A percentile compares a stretch with the other conserved stretches of the same genome.
Evolutionary conservation across 345 rosid species (phyloP).

Genomic region (Mercurialis annua): DNA sequence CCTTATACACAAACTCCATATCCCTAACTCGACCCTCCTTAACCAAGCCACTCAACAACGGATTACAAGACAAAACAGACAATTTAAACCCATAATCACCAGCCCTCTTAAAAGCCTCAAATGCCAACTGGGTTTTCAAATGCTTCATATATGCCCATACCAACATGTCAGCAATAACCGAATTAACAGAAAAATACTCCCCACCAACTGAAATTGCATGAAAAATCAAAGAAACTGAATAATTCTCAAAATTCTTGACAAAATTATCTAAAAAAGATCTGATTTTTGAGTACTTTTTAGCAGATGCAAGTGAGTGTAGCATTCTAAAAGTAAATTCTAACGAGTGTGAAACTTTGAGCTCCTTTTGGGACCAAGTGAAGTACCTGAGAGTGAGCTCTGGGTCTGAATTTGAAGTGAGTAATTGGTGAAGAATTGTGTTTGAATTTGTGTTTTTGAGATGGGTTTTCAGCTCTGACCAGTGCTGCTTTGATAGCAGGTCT

Average conservation of each 20-base stretch:
- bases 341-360: slow-evolving; percentile 36
- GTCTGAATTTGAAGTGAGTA: slow-evolving; percentile 49
- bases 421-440: slow-evolving; percentile 34
- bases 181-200: slow-evolving; percentile 48
- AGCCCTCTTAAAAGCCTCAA: slow-evolving; percentile 74
- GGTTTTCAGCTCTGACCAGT: slow-evolving; percentile 51
- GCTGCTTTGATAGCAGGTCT: slow-evolving; percentile 55
- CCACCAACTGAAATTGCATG: slow-evolving; percentile 54
- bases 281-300: slow-evolving; percentile 52
- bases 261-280: slow-evolving; percentile 62
- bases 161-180: slow-evolving; percentile 63
- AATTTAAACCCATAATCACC: slow-evolving; percentile 67
- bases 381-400: slow-evolving; percentile 55
- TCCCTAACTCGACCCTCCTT: slow-evolving; percentile 39
- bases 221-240: slow-evolving; percentile 50
- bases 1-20: slow-evolving; percentile 59
- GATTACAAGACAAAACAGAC: slow-evolving; percentile 66
- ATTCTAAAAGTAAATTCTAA: slow-evolving; percentile 45
- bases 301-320: slow-evolving; percentile 42
- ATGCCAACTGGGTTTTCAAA: slow-evolving; percentile 40
- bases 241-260: slow-evolving; percentile 33
- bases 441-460: slow-evolving; percentile 36
- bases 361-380: slow-evolving; percentile 54
- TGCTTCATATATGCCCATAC: slow-evolving; percentile 53
- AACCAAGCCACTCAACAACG: slow-evolving; percentile 63